A percentile compares a stretch with the other conserved stretches of the same genome.
phyloP scores from a whole-genome alignment of 1,284 basidiomycete species.

The Thelephora terrestris region DNA sequence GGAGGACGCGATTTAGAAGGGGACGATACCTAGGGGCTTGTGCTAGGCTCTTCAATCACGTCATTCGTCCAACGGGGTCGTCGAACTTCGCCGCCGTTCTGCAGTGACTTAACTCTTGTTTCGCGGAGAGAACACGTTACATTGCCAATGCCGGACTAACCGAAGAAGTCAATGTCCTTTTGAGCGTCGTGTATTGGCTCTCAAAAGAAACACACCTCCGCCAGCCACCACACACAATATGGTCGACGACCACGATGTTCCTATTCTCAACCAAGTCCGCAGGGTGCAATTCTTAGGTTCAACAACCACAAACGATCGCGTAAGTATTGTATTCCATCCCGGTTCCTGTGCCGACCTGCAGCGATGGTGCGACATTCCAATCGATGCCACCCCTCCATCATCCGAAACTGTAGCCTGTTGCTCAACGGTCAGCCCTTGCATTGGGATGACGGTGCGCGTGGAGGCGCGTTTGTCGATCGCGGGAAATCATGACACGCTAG shows the following conservation, averaged over 20 bases:
- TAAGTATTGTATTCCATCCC: too few species aligned
- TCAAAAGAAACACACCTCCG: conserved; percentile 89
- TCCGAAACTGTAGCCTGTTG: too few species aligned
- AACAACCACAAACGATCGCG: too few species aligned
- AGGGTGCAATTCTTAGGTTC: conserved; percentile 91
- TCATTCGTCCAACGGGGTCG: conserved; percentile 80
- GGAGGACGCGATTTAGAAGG: too few species aligned
- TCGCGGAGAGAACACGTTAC: conserved; percentile 59
- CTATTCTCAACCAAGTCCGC: conserved; percentile 91
- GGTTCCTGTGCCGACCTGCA: too few species aligned
- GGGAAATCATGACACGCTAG: too few species aligned
- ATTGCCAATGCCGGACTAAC: conserved; percentile 71
- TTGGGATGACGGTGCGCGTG: too few species aligned
- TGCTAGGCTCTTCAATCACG: conserved; percentile 86
- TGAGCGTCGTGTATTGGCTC: conserved; percentile 92
- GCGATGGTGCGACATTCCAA: too few species aligned
- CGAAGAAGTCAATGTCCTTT: conserved; percentile 84
- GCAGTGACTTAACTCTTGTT: conserved; percentile 5
- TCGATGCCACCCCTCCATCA: too few species aligned
- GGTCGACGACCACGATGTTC: conserved; percentile 87
- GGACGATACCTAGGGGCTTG: too few species aligned
- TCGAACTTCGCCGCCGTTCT: conserved; percentile 7
- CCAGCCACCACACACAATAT: conserved; percentile 97
- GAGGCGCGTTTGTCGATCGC: too few species aligned
- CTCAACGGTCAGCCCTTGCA: too few species aligned